Percentiles rank a stretch among this genome's conserved stretches.
These are phyloP conservation scores for Epichloe brachyelytri DNA, from an alignment of 2,329 filamentous ascomycete species.

Conservation along the genomic window DNA sequence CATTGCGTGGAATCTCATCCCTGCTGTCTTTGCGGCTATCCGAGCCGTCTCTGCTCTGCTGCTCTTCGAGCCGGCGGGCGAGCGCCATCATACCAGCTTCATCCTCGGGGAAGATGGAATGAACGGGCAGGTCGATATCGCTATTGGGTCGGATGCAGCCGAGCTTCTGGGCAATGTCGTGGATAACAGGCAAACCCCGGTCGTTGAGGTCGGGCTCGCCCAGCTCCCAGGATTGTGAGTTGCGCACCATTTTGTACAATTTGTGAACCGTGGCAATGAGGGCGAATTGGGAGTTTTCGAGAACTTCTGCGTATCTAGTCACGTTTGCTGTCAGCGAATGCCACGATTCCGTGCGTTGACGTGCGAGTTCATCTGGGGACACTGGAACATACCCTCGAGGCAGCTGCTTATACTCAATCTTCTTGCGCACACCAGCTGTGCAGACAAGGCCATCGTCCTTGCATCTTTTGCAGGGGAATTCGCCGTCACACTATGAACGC, in stretches of 20 bases:
- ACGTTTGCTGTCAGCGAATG: background rate
- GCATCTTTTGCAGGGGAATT: constrained; percentile 53
- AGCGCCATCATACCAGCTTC: constrained; percentile 44
- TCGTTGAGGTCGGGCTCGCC: constrained; percentile 53
- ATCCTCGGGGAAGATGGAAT: constrained; percentile 48
- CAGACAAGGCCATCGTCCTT: constrained; percentile 53
- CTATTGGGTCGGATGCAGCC: constrained; percentile 51
- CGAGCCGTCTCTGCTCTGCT: constrained; percentile 27
- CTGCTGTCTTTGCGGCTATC: constrained; percentile 16
- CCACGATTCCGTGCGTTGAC: no score
- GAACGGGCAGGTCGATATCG: constrained; percentile 45
- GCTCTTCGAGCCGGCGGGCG: constrained; percentile 38
- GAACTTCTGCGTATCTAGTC: constrained; percentile 46
- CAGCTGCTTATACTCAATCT: constrained; percentile 56
- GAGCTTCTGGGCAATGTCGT: constrained; percentile 51
- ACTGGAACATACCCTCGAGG: constrained; percentile 39
- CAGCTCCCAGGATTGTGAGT: constrained; percentile 44
- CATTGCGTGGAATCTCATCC: constrained; percentile 9
- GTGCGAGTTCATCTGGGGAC: background rate
- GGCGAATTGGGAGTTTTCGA: constrained; percentile 53
- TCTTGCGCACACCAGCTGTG: constrained; percentile 49
- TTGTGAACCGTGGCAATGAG: constrained; percentile 53
- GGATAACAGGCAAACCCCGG: constrained; percentile 48
- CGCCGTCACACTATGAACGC: constrained; percentile 42
- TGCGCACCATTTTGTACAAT: constrained; percentile 51